A percentile compares a stretch with the other conserved stretches of the same genome.
Evolutionary conservation across 352 stramenopile species (phyloP).

Genomic region (Lagenidium giganteum): DNA sequence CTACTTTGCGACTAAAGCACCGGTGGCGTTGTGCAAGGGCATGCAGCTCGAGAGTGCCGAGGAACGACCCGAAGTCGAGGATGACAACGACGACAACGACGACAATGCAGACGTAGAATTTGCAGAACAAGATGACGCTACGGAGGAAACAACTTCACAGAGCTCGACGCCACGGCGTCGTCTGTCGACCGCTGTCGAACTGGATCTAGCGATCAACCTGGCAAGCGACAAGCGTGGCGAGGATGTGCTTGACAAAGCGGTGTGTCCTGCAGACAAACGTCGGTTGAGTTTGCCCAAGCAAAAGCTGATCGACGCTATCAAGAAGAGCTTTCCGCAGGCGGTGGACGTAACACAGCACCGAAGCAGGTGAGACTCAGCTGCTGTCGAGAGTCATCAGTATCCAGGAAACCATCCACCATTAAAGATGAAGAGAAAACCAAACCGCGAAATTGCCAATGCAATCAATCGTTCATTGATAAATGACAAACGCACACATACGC

Average conservation of each 20-base stretch:
- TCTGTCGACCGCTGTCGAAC: conserved; percentile 40
- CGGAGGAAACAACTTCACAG: background rate
- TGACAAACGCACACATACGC: too few species aligned
- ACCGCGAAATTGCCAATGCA: too few species aligned
- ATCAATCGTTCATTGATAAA: too few species aligned
- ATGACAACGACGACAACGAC: conserved; percentile 19
- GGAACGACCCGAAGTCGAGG: conserved; percentile 6
- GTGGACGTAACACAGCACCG: background rate
- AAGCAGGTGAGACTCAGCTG: background rate
- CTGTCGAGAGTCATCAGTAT: too few species aligned
- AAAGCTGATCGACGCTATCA: conserved; percentile 60
- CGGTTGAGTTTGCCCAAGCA: conserved; percentile 56
- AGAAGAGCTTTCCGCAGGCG: conserved; percentile 27
- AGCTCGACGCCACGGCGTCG: conserved; percentile 41
- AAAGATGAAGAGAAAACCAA: too few species aligned
- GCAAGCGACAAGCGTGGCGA: conserved; percentile 6
- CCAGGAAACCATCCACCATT: too few species aligned
- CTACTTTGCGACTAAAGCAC: conserved; percentile 28
- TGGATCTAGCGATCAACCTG: conserved; percentile 45
- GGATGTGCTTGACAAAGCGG: conserved; percentile 3
- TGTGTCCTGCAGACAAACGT: conserved; percentile 4
- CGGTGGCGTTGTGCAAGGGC: conserved; percentile 36
- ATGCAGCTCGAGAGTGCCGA: conserved; percentile 8
- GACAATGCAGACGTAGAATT: conserved; percentile 9
- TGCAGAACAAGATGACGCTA: conserved; percentile 7